Percentiles rank a stretch among this genome's conserved stretches.
These are phyloP conservation scores for Hymenoscyphus linearis DNA, from an alignment of 2,329 filamentous ascomycete species.

Conservation along the genomic window DNA sequence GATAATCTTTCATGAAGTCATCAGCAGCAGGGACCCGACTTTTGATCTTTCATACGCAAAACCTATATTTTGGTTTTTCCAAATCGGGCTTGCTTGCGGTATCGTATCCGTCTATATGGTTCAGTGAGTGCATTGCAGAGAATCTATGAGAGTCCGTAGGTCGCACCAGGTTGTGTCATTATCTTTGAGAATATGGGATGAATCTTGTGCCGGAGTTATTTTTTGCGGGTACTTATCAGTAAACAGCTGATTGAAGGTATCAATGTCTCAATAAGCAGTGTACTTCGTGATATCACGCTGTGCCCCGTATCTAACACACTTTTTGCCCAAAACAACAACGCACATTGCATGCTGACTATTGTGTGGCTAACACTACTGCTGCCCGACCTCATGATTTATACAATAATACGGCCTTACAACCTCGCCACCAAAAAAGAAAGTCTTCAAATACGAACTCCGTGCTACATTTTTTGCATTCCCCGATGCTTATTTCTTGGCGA, in stretches of 20 bases:
- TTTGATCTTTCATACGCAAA: not conserved
- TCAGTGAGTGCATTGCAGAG: not conserved
- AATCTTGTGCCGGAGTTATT: no score
- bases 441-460: not conserved
- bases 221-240: no score
- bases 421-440: not conserved
- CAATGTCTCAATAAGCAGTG: not conserved
- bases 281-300: not conserved
- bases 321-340: not conserved
- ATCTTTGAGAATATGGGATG: not conserved
- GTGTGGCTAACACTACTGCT: slow-evolving; percentile 3
- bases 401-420: not conserved
- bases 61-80: not conserved
- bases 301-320: not conserved
- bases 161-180: not conserved
- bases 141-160: not conserved
- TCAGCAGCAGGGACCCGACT: not conserved
- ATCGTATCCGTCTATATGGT: not conserved
- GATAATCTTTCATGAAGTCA: slow-evolving; percentile 2
- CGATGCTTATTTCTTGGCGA: not conserved
- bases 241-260: not conserved
- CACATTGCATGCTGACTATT: not conserved
- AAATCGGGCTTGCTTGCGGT: not conserved
- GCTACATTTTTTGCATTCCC: not conserved
- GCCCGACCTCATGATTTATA: slow-evolving; percentile 7